Evolutionary conservation across 306 rosid genomes (phyloP), one percentile per base, ranked within the genome.

Genomic region (Spatholobus suberectus): DNA sequence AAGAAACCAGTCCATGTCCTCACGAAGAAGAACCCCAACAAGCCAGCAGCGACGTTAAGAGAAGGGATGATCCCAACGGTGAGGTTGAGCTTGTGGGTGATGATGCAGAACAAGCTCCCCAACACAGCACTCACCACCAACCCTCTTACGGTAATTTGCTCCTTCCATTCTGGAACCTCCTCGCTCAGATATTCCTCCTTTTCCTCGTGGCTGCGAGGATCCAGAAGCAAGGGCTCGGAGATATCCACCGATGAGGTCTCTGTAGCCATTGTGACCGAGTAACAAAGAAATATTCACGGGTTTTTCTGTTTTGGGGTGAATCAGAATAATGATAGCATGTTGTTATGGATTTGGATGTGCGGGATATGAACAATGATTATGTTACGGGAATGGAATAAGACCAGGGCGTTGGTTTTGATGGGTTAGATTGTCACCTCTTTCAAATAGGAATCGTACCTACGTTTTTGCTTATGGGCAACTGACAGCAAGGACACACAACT

Each of bases 31-130:
- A 94, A 96, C 0, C 98, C 99, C 27, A 94, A 79, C 82, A 96
- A 84, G 0, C 97, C 97, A 21, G 97, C 97, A 5, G 94, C 92
- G 9, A 96, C 93, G 54, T 94, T 96, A 78, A 96, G 76, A 4
- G 99, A 94, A n/a, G 99, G 99, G 73, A 94, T 88, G 62, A 96
- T 88, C 51, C 97, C 98, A 27, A 94, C 97, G 23, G 97, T 94
- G 65, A 94, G 87, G 82, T 92, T 91, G 54, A 96, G 95, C 87
- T 96, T 96, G 87, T 94, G 98, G 0, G 97, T 88, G 81, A 96
- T 94, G 80, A 96, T 89, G 86, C 97, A 92, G 88, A 96, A 94
- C 38, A 96, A 80, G 46, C 79, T 24, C 20, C 99, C 99, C 55
- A 96, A 73, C 27, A 88, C 54, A 2, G 89, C 96, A 68, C 99